These are phyloP conservation scores for Mycena kentingensis DNA, from an alignment of 768 basidiomycete species.

Conservation along the genomic window DNA sequence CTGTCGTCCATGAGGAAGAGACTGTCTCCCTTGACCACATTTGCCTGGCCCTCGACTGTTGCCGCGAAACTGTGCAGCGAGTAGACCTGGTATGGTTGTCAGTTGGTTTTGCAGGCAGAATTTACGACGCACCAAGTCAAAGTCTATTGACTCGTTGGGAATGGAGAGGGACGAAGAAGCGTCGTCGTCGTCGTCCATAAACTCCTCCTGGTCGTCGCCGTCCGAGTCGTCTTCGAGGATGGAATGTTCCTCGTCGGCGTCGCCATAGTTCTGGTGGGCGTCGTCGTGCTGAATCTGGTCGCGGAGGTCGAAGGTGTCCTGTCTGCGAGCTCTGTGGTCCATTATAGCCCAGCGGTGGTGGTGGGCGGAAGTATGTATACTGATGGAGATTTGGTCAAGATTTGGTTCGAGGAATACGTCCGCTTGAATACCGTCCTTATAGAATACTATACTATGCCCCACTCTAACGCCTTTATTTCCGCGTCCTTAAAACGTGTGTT, in stretches of 20 bases:
- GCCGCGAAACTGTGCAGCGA: slow-evolving; percentile 70
- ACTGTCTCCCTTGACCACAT: slow-evolving; percentile 97
- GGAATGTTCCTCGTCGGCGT: slow-evolving; percentile 76
- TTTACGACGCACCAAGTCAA: slow-evolving; percentile 87
- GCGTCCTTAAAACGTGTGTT: too few relatives aligned
- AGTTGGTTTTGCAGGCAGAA: slow-evolving; percentile 78
- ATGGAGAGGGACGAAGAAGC: slow-evolving; percentile 82
- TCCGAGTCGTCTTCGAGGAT: slow-evolving; percentile 87
- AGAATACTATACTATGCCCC: too few relatives aligned
- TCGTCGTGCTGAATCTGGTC: slow-evolving; percentile 61
- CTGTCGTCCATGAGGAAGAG: slow-evolving; percentile 96
- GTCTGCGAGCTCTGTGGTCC: too few relatives aligned
- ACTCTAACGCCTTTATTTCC: too few relatives aligned
- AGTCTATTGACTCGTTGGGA: slow-evolving; percentile 91
- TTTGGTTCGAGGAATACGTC: too few relatives aligned
- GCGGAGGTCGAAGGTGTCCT: slow-evolving; percentile 74
- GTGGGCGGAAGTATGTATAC: too few relatives aligned
- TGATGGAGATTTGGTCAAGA: too few relatives aligned
- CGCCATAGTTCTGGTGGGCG: slow-evolving; percentile 40
- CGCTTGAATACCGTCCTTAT: too few relatives aligned
- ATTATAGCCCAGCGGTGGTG: too few relatives aligned
- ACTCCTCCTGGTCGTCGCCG: slow-evolving; percentile 68
- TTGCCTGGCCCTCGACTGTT: slow-evolving; percentile 97
- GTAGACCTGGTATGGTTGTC: background rate
- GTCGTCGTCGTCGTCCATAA: slow-evolving; percentile 75